A percentile compares a stretch with the other conserved stretches of the same genome.
These are phyloP conservation scores for Lablab purpureus DNA, from an alignment of 306 rosid genomes.

Conservation along the genomic window DNA sequence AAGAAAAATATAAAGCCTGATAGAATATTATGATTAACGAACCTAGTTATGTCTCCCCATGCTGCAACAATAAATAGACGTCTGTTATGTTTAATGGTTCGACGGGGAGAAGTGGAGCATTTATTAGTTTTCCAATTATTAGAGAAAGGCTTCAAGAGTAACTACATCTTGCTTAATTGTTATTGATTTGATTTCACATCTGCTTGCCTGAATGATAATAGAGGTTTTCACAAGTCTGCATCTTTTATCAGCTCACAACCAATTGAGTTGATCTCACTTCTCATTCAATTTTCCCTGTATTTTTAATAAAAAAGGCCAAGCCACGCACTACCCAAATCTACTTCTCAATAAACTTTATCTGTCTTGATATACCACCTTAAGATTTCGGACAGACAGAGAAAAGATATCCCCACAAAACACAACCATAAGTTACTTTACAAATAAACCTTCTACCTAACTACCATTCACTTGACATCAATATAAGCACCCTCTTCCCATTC, in stretches of 20 bases:
- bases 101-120: neutral
- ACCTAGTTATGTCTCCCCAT: no score
- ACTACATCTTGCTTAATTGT: conserved; percentile 13
- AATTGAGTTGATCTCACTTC: conserved; percentile 36
- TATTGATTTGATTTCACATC: conserved; percentile 49
- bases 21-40: no score
- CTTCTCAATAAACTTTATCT: conserved; percentile 43
- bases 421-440: conserved; percentile 30
- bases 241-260: conserved; percentile 36
- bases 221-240: conserved; percentile 1
- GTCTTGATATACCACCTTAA: conserved; percentile 41
- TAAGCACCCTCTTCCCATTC: conserved; percentile 26
- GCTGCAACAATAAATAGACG: no score
- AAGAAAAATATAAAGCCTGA: no score
- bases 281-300: conserved; percentile 42
- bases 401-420: conserved; percentile 40
- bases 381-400: no score
- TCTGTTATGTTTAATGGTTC: neutral
- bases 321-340: conserved; percentile 35
- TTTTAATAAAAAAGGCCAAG: conserved; percentile 27
- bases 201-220: conserved; percentile 42
- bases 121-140: no score
- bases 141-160: conserved; percentile 16
- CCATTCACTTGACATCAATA: conserved; percentile 43
- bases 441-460: conserved; percentile 48